Evolutionary conservation across 805 yeast species (phyloP), one percentile per base, ranked within the genome.

Genomic region (Candida mattraensis): DNA sequence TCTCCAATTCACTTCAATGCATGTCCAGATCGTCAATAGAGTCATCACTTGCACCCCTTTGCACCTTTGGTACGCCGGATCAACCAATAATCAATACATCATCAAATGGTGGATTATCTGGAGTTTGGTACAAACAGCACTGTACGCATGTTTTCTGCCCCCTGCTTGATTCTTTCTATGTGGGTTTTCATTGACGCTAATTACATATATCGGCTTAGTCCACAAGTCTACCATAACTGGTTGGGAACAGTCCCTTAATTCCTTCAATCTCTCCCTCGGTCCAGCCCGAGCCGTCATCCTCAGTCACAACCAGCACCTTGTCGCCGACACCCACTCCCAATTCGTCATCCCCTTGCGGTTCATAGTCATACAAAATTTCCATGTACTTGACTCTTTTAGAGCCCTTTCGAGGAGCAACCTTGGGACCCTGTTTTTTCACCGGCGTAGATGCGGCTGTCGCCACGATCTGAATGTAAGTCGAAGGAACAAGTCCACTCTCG

Each of bases 271-370:
- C 91, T 9, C 97, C 98, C 48, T 80, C 84, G 2, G 97, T 89
- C 99, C 99, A 93, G 0, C 99, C 99, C 24, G 74, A 73, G 7
- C 87, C 89, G 47, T 83, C 85, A 34, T 82, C 84, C 33, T 79
- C 86, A 18, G 73, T 80, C 1, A 84, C 52, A 9, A 93, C 72
- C 8, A 73, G 70, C 13, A 93, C 75, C 36, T 68, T 69, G 44
- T 91, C 97, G 2, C 96, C 96, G 0, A 74, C 80, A 6, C 47
- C 51, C 14, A 93, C 76, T 14, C 75, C 70, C 39, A 93, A 58
- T 60, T 93, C 99, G 50, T 85, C 91, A 17, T 75, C 82, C 9
- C 87, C 93, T 40, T 77, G 81, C 0, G 95, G 89, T 13, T 59
- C 67, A 55, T 87, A 89, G 45, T 82, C 87, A 57, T 81, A 89